These are phyloP conservation scores for Carpinus fangiana DNA, from an alignment of 306 rosid species.

Conservation along the genomic window DNA sequence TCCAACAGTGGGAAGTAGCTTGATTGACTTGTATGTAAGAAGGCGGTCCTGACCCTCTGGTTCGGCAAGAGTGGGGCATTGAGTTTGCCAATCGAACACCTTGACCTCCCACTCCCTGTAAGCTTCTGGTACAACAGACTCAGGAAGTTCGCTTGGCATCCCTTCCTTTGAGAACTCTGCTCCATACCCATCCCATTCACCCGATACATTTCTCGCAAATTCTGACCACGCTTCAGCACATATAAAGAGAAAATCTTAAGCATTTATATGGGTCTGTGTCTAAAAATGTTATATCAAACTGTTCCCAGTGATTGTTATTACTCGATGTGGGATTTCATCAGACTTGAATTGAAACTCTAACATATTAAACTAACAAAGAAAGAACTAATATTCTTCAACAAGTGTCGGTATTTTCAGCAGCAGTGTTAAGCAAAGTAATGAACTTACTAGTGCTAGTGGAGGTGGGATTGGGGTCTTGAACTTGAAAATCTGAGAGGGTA, in stretches of 20 bases:
- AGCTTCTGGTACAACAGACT: conserved; percentile 84
- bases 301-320: too few species aligned
- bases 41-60: conserved; percentile 33
- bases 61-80: conserved; percentile 92
- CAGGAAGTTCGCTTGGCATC: conserved; percentile 73
- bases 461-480: conserved; percentile 30
- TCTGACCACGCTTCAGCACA: conserved; percentile 68
- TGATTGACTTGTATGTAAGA: conserved; percentile 62
- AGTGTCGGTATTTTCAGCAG: not conserved
- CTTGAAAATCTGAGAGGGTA: conserved; percentile 38
- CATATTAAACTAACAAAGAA: not conserved
- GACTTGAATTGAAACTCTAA: not conserved
- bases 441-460: conserved; percentile 35
- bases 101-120: conserved; percentile 93
- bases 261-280: too few species aligned
- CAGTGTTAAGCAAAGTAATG: not conserved
- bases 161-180: conserved; percentile 86
- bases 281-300: too few species aligned
- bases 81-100: conserved; percentile 96
- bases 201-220: conserved; percentile 76
- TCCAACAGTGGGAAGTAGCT: conserved; percentile 91
- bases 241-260: conserved; percentile 6
- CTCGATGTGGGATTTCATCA: too few species aligned
- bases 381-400: not conserved
- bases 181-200: conserved; percentile 97